These are phyloP conservation scores for Blastocystis sp. DNA, from an alignment of 352 stramenopile genomes.

Conservation along the genomic window DNA sequence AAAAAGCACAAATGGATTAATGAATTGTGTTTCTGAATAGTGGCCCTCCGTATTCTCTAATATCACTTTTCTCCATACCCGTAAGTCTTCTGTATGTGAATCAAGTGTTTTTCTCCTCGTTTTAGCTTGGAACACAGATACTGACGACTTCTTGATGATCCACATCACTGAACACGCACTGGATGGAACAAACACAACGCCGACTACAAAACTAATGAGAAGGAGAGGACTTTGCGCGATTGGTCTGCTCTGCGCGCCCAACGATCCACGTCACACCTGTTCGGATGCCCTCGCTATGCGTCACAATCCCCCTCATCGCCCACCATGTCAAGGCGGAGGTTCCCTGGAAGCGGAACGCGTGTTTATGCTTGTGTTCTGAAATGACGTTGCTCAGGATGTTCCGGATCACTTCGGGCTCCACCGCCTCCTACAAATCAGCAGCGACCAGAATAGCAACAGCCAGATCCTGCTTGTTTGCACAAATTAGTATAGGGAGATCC, in stretches of 20 bases:
- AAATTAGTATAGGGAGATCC: constrained; percentile 78
- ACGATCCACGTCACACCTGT: constrained; percentile 56
- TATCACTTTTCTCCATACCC: not conserved
- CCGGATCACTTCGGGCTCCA: constrained; percentile 68
- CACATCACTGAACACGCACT: not conserved
- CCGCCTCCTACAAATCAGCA: constrained; percentile 40
- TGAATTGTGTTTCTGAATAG: not conserved
- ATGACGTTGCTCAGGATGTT: constrained; percentile 64
- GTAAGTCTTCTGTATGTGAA: too few relatives aligned
- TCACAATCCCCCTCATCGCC: not conserved
- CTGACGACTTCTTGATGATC: not conserved
- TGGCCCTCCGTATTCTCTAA: not conserved
- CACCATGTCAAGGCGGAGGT: constrained; percentile 64
- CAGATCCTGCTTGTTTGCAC: constrained; percentile 82
- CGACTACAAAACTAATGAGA: constrained; percentile 10
- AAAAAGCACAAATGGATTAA: not conserved
- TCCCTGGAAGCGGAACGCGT: constrained; percentile 58
- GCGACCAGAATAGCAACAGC: constrained; percentile 4
- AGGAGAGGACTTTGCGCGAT: constrained; percentile 35
- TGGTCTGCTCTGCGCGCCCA: constrained; percentile 54
- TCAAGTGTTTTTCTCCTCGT: too few relatives aligned
- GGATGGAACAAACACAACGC: constrained; percentile 36
- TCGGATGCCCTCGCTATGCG: constrained; percentile 41
- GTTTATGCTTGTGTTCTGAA: constrained; percentile 62
- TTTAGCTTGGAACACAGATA: not conserved